phyloP scores from a whole-genome alignment of 2,329 filamentous ascomycete species.

The Fusarium sp. region DNA sequence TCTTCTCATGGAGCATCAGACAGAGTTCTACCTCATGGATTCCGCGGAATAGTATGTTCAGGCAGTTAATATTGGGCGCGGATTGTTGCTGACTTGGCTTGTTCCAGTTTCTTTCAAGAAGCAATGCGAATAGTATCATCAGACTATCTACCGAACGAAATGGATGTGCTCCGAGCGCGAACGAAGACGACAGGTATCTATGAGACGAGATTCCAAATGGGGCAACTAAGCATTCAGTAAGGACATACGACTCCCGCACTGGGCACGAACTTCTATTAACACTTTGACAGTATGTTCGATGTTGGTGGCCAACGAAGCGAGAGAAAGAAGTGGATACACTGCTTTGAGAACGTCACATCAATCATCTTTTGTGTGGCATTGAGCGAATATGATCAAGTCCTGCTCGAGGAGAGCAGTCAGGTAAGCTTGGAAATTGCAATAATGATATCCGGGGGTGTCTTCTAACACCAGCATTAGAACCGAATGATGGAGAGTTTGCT shows the following conservation, averaged over 20 bases:
- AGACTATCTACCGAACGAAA: slow-evolving; percentile 92
- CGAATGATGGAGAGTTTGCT: slow-evolving; percentile 99
- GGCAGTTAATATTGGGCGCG: neutral
- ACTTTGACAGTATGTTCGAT: slow-evolving; percentile 87
- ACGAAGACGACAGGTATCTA: slow-evolving; percentile 99
- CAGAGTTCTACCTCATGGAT: slow-evolving; percentile 99
- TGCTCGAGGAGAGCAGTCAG: slow-evolving; percentile 97
- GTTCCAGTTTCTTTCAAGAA: slow-evolving; percentile 90
- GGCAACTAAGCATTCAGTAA: slow-evolving; percentile 97
- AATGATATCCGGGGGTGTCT: neutral
- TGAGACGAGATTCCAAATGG: slow-evolving; percentile 98
- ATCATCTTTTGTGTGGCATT: slow-evolving; percentile 99
- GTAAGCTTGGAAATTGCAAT: slow-evolving; percentile 53
- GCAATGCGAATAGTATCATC: slow-evolving; percentile 83
- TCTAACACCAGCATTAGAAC: slow-evolving; percentile 71
- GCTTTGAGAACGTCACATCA: slow-evolving; percentile 98
- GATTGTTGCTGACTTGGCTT: slow-evolving; percentile 16
- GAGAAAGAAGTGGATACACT: slow-evolving; percentile 99
- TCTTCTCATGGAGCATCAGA: slow-evolving; percentile 89
- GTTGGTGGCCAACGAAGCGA: slow-evolving; percentile 97
- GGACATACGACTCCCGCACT: slow-evolving; percentile 50
- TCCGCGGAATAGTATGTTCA: slow-evolving; percentile 91
- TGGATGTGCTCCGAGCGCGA: slow-evolving; percentile 93
- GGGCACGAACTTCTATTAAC: slow-evolving; percentile 35
- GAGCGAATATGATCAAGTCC: slow-evolving; percentile 97